Evolutionary conservation across 768 basidiomycete genomes (phyloP), one percentile per base, ranked within the genome.

Genomic region (Rhodotorula paludigena): DNA sequence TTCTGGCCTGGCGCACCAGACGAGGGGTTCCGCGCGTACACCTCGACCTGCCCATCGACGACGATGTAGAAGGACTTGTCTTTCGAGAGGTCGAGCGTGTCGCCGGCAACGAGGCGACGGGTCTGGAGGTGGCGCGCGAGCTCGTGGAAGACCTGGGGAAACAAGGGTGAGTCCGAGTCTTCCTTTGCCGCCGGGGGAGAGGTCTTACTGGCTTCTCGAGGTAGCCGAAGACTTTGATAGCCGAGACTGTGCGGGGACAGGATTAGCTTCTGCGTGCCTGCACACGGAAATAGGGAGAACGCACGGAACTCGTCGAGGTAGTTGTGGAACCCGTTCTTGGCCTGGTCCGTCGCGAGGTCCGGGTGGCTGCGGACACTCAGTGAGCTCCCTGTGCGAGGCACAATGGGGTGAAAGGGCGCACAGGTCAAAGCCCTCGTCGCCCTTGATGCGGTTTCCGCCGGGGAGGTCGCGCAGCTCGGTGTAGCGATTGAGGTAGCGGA

Each of bases 51-150:
- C n/a, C 96, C 96, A 77, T 99, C 96, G 39, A 98, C 88, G 41
- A 99, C 94, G 77, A 92, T 97, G 78, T 97, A 98, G 79, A 99
- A 99, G 70, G 87, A 92, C 75, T 90, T 90, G 80, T 97, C 89
- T 76, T 89, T 84, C 73, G 92, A 89, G 7, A 97, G 83, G 36
- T 89, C 88, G 65, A 97, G 83, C 57, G 89, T 94, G 74, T 99
- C 96, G 8, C 96, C 94, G 9, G 96, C 96, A 58, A 96, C 89
- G 30, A 99, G 81, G n/a, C 93, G 82, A 68, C 92, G 84, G 4
- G 96, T 99, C 78, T 98, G 94, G 23, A 99, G 80, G 80, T 99
- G 92, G 60, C 96, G 84, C 1, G 92, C 92, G 55, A 99, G 85
- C 80, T 99, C 96, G 75, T 98, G 94, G 77, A 99, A 99, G 35